Evolutionary conservation across 768 basidiomycete species (phyloP).

Genomic region (Harrya chromipes): DNA sequence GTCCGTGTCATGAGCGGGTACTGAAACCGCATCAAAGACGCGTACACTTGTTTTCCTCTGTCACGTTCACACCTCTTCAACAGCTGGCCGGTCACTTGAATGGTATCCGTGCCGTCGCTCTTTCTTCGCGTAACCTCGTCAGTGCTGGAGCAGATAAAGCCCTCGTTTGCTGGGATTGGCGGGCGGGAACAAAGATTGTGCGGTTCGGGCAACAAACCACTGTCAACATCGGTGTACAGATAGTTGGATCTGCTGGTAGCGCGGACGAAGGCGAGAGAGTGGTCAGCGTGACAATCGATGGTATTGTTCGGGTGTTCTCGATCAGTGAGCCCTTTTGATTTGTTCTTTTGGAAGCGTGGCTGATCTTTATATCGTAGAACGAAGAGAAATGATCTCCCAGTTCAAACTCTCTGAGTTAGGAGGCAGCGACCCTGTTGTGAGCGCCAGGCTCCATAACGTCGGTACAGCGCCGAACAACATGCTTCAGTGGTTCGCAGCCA

Average conservation of each 20-base stretch:
- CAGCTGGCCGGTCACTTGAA: constrained; percentile 85
- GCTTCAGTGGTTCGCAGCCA: constrained; percentile 93
- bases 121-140: constrained; percentile 81
- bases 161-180: constrained; percentile 88
- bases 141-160: constrained; percentile 75
- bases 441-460: constrained; percentile 68
- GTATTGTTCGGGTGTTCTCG: constrained; percentile 86
- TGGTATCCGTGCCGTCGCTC: constrained; percentile 85
- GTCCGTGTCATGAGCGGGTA: not conserved
- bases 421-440: constrained; percentile 60
- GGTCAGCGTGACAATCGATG: constrained; percentile 90
- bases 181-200: constrained; percentile 83
- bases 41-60: constrained; percentile 83
- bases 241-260: constrained; percentile 50
- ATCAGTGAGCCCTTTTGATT: constrained; percentile 58
- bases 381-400: constrained; percentile 88
- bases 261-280: constrained; percentile 70
- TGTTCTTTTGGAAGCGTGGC: not conserved
- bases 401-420: constrained; percentile 83
- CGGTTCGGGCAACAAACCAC: constrained; percentile 93
- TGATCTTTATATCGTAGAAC: constrained; percentile 33
- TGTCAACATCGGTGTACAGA: constrained; percentile 86
- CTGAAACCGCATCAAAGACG: constrained; percentile 45
- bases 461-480: constrained; percentile 83
- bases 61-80: constrained; percentile 80